Percentiles rank a stretch among this genome's conserved stretches.
phyloP scores from a whole-genome alignment of 331 rosid species.

The Saraca asoca region DNA sequence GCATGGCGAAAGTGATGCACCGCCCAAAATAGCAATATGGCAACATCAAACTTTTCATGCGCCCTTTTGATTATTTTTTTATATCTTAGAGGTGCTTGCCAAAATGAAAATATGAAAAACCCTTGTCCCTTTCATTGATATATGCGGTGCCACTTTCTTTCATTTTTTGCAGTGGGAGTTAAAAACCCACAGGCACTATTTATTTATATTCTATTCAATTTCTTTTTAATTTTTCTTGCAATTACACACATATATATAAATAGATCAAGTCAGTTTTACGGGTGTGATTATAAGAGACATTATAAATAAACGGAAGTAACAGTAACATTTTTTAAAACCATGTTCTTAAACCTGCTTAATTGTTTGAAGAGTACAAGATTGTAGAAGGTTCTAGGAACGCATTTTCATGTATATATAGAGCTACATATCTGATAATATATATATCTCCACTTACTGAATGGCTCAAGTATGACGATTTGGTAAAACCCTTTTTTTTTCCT shows the following conservation, averaged over 20 bases:
- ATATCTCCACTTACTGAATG: slow-evolving; percentile 15
- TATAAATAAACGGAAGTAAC: too few relatives aligned
- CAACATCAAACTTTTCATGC: slow-evolving; percentile 55
- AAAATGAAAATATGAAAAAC: too few relatives aligned
- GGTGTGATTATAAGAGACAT: too few relatives aligned
- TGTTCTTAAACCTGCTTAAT: neutral
- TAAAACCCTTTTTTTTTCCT: slow-evolving; percentile 11
- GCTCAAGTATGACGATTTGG: neutral
- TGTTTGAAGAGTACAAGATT: slow-evolving; percentile 7
- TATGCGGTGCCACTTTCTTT: neutral
- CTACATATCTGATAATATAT: too few relatives aligned
- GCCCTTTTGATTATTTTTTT: slow-evolving; percentile 39
- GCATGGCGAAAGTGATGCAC: slow-evolving; percentile 64
- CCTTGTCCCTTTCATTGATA: slow-evolving; percentile 17
- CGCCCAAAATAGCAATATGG: slow-evolving; percentile 61
- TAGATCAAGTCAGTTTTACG: too few relatives aligned
- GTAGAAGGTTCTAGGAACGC: slow-evolving; percentile 23
- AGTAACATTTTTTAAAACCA: neutral
- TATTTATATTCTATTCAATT: too few relatives aligned
- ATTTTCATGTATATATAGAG: slow-evolving; percentile 14
- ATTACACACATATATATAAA: too few relatives aligned
- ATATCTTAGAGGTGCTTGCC: neutral
- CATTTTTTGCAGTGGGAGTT: too few relatives aligned
- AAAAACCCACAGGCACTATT: too few relatives aligned
- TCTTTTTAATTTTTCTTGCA: too few relatives aligned